A percentile compares a stretch with the other conserved stretches of the same genome.
Evolutionary conservation across 169 alveolate genomes (phyloP).

Genomic region (Pseudocohnilembus persalinus): DNA sequence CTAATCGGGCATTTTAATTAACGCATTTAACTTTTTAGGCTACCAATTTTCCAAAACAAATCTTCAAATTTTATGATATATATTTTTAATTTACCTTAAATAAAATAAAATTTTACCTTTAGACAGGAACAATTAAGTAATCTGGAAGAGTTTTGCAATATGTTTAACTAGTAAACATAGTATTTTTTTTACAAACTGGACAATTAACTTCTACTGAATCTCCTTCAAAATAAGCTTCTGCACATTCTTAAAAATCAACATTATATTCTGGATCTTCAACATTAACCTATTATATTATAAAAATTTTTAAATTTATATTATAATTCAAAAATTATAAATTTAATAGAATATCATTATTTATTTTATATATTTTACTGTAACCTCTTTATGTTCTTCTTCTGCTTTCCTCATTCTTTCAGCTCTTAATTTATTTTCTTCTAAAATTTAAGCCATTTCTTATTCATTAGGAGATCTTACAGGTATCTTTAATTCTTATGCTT

Average conservation of each 20-base stretch:
- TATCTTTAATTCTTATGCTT: constrained; percentile 33
- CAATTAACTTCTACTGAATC: constrained; percentile 50
- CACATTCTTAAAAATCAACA: constrained; percentile 23
- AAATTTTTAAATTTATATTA: no score
- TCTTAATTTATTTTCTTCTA: constrained; percentile 11
- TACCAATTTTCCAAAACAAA: constrained; percentile 83
- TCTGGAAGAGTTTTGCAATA: constrained; percentile 56
- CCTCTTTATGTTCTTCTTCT: not conserved
- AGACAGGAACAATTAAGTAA: constrained; percentile 46
- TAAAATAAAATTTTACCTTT: not conserved
- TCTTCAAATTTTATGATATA: constrained; percentile 66
- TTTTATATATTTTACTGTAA: constrained; percentile 13
- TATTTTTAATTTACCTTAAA: constrained; percentile 6
- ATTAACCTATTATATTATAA: not conserved
- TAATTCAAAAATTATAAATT: no score
- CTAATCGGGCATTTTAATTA: constrained; percentile 57
- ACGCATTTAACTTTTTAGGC: constrained; percentile 80
- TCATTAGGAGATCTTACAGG: constrained; percentile 32
- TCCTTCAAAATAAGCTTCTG: constrained; percentile 15
- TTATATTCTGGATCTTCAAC: constrained; percentile 45
- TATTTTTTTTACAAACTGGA: constrained; percentile 49
- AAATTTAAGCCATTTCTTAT: constrained; percentile 22
- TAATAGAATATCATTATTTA: not conserved
- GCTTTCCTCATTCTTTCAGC: constrained; percentile 18
- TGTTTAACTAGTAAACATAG: constrained; percentile 45